phyloP scores from a whole-genome alignment of 1,139 yeast species.

The Blastobotrys elegans region DNA sequence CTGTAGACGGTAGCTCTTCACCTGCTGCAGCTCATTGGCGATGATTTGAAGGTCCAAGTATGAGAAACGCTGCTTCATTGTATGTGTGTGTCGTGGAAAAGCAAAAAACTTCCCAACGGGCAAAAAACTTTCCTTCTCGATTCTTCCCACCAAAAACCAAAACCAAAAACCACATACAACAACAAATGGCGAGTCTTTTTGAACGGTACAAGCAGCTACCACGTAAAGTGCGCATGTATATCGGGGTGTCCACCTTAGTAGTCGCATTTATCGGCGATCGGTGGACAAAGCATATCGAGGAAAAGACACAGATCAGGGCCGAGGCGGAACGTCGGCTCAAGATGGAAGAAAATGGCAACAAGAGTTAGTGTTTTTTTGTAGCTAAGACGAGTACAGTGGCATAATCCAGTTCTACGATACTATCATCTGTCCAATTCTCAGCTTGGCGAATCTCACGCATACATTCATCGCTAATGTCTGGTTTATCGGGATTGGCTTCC shows the following conservation, averaged over 20 bases:
- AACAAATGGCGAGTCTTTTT: conserved; percentile 23
- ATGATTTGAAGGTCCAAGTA: conserved; percentile 76
- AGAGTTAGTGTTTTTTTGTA: conserved; percentile 11
- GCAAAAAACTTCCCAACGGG: too few relatives aligned
- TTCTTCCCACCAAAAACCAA: neutral
- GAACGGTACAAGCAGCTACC: conserved; percentile 49
- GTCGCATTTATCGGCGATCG: conserved; percentile 51
- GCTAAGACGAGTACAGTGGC: conserved; percentile 53
- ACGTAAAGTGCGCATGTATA: conserved; percentile 46
- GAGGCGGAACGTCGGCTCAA: conserved; percentile 36
- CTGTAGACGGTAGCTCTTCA: conserved; percentile 65
- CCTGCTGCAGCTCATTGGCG: conserved; percentile 55
- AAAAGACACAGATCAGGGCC: conserved; percentile 36
- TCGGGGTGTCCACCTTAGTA: conserved; percentile 50
- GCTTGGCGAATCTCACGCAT: conserved; percentile 41
- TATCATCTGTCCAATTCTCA: conserved; percentile 44
- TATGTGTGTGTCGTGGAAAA: neutral
- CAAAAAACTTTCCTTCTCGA: neutral
- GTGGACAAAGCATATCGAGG: conserved; percentile 44
- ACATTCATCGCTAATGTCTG: conserved; percentile 36
- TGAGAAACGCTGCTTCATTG: conserved; percentile 69
- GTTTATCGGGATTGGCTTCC: conserved; percentile 32
- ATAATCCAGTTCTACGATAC: conserved; percentile 49
- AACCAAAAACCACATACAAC: too few relatives aligned
- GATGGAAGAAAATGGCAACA: conserved; percentile 15